A percentile compares a stretch with the other conserved stretches of the same genome.
Evolutionary conservation across 345 rosid species (phyloP).

Genomic region (Noccaea caerulescens): DNA sequence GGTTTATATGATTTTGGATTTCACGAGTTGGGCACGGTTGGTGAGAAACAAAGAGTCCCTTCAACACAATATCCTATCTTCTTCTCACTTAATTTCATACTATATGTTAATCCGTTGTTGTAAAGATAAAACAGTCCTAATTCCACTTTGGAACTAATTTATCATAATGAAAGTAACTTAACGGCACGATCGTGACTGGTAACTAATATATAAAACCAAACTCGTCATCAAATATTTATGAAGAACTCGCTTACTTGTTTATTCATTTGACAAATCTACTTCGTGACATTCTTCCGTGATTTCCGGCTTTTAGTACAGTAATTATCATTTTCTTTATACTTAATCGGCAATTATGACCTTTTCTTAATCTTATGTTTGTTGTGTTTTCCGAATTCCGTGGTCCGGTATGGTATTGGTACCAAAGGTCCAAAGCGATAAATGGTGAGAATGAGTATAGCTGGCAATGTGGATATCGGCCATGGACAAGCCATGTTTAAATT

Average conservation of each 20-base stretch:
- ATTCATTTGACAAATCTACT: constrained; percentile 28
- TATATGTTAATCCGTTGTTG: background rate
- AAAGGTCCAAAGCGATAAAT: background rate
- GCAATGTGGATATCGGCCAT: too few relatives aligned
- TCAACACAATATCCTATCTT: constrained; percentile 23
- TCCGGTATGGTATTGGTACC: background rate
- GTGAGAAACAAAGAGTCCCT: constrained; percentile 40
- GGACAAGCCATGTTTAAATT: too few relatives aligned
- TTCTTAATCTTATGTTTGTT: background rate
- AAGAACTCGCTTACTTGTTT: constrained; percentile 19
- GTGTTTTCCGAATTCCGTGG: background rate
- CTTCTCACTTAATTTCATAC: constrained; percentile 10
- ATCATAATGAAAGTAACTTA: constrained; percentile 8
- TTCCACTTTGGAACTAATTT: background rate
- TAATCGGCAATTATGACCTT: constrained; percentile 12
- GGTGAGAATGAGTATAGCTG: too few relatives aligned
- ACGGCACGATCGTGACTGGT: constrained; percentile 5
- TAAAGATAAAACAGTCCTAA: background rate
- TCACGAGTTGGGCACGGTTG: constrained; percentile 41
- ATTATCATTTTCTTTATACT: constrained; percentile 21
- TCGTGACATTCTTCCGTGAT: constrained; percentile 42
- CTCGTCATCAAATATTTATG: constrained; percentile 18
- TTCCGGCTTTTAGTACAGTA: constrained; percentile 19
- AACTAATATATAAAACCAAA: constrained; percentile 10
- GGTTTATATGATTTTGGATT: constrained; percentile 19